Percentiles rank a stretch among this genome's conserved stretches.
Evolutionary conservation across 1,284 basidiomycete species (phyloP).

Genomic region (Melanopsichium pennsylvanicum): DNA sequence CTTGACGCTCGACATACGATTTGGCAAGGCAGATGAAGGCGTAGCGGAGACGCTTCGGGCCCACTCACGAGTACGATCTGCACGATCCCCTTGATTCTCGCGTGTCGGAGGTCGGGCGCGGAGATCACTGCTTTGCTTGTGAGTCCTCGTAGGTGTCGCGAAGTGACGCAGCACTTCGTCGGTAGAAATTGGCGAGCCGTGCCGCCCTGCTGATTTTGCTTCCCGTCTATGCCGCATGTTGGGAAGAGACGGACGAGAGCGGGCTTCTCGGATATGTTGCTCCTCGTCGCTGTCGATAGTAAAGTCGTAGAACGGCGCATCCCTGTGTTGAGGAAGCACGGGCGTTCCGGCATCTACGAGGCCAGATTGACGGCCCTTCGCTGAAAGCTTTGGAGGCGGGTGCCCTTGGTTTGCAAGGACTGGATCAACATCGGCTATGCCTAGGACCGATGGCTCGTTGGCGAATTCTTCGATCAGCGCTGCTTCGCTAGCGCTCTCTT

Average conservation of each 20-base stretch:
- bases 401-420: too few relatives aligned
- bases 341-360: constrained; percentile 25
- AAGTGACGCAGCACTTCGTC: constrained; percentile 10
- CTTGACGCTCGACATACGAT: neutral
- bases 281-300: constrained; percentile 47
- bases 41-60: constrained; percentile 23
- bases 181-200: neutral
- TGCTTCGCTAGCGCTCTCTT: too few relatives aligned
- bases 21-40: constrained; percentile 6
- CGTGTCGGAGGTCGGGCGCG: neutral
- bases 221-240: constrained; percentile 1
- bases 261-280: constrained; percentile 15
- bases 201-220: neutral
- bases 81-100: constrained; percentile 2
- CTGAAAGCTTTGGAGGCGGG: too few relatives aligned
- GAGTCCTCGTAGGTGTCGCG: constrained; percentile 16
- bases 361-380: neutral
- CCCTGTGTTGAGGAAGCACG: constrained; percentile 28
- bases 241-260: constrained; percentile 26
- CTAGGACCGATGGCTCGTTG: too few relatives aligned
- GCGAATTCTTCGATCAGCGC: too few relatives aligned
- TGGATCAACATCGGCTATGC: too few relatives aligned
- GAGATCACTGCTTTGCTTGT: neutral
- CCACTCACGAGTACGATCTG: constrained; percentile 12
- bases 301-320: constrained; percentile 38